These are phyloP conservation scores for Laguncularia racemosa DNA, from an alignment of 345 rosid genomes.

Conservation along the genomic window DNA sequence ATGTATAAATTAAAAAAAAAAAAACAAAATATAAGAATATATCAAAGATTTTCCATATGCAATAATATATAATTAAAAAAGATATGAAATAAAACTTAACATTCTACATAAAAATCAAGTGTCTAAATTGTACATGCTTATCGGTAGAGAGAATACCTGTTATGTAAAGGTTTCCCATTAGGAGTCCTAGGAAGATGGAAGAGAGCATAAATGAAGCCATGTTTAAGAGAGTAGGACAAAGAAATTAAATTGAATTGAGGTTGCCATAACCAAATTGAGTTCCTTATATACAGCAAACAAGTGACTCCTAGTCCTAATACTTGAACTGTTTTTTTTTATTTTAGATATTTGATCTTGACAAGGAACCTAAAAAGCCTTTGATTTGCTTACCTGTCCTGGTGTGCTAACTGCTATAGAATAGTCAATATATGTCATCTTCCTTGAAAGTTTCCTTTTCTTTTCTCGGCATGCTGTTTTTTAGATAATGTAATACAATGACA, in stretches of 20 bases:
- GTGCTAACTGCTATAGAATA: background rate
- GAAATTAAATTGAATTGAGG: background rate
- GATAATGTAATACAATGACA: too few relatives aligned
- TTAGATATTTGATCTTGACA: background rate
- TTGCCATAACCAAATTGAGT: background rate
- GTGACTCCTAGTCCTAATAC: background rate
- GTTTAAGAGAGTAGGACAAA: background rate
- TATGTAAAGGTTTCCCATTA: slow-evolving; percentile 12
- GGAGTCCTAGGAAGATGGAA: slow-evolving; percentile 7
- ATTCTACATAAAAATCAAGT: too few relatives aligned
- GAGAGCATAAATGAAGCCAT: slow-evolving; percentile 7
- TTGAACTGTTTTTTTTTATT: background rate
- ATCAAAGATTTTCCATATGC: too few relatives aligned
- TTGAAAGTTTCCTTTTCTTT: too few relatives aligned
- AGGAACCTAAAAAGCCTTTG: background rate
- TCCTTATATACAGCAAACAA: slow-evolving; percentile 4
- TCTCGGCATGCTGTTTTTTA: too few relatives aligned
- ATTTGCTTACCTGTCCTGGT: slow-evolving; percentile 5
- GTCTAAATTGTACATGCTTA: background rate
- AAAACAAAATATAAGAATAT: too few relatives aligned
- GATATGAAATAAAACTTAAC: background rate
- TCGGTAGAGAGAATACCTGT: slow-evolving; percentile 9
- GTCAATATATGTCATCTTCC: too few relatives aligned
- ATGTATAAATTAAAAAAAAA: too few relatives aligned
- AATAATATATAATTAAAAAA: too few relatives aligned